These are phyloP conservation scores for Blastobotrys proliferans DNA, from an alignment of 1,139 yeast species.

Conservation along the genomic window DNA sequence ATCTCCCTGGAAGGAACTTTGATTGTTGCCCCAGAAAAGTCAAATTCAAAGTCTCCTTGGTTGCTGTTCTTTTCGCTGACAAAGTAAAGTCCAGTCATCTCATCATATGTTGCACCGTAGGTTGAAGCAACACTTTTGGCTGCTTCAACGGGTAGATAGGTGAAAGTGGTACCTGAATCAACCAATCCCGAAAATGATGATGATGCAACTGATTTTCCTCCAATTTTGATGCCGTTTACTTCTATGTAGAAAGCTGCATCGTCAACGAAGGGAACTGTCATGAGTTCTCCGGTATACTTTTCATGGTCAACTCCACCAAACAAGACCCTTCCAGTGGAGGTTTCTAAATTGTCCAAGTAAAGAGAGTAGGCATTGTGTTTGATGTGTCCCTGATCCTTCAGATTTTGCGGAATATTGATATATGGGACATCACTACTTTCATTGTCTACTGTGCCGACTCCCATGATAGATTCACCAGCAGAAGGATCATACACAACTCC, in stretches of 20 bases:
- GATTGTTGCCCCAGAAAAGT: slow-evolving; percentile 29
- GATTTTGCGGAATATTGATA: slow-evolving; percentile 23
- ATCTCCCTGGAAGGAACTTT: slow-evolving; percentile 28
- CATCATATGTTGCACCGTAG: slow-evolving; percentile 24
- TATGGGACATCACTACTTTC: slow-evolving; percentile 30
- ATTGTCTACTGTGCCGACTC: slow-evolving; percentile 46
- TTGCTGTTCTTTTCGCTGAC: slow-evolving; percentile 17
- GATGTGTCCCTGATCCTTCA: slow-evolving; percentile 33
- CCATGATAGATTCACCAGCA: slow-evolving; percentile 48
- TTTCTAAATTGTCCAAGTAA: slow-evolving; percentile 42
- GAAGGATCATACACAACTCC: slow-evolving; percentile 45
- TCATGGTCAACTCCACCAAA: slow-evolving; percentile 61
- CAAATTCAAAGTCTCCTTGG: slow-evolving; percentile 25
- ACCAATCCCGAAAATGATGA: slow-evolving; percentile 39
- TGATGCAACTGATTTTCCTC: slow-evolving; percentile 7
- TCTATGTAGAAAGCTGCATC: slow-evolving; percentile 19
- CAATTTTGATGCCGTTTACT: slow-evolving; percentile 17
- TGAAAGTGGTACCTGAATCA: slow-evolving; percentile 69
- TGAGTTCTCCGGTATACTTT: slow-evolving; percentile 47
- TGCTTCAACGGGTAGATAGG: slow-evolving; percentile 45
- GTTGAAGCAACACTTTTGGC: slow-evolving; percentile 24
- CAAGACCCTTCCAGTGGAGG: slow-evolving; percentile 46
- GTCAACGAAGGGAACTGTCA: slow-evolving; percentile 25
- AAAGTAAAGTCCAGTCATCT: slow-evolving; percentile 23
- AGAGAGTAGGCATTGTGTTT: slow-evolving; percentile 50